Conservation (phyloP, 2,329 filamentous ascomycete genomes). For the Orbilia brochopaga region DNA sequence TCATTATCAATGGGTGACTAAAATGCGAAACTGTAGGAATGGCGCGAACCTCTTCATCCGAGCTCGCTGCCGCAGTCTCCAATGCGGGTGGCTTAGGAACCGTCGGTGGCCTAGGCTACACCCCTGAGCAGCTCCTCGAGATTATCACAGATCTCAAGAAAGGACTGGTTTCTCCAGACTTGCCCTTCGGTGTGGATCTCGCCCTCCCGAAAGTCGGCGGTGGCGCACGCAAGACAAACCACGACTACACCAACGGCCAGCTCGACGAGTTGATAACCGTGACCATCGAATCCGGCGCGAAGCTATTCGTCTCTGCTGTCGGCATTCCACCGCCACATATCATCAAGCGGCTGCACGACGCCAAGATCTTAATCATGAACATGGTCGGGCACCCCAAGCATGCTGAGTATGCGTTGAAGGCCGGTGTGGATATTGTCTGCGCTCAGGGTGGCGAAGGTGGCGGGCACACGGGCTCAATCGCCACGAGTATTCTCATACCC, state of each 20-base stretch:
- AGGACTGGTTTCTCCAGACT: conserved; percentile 68
- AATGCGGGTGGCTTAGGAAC: conserved; percentile 86
- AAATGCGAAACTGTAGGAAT: conserved; percentile 62
- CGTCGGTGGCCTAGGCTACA: conserved; percentile 74
- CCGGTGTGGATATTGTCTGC: conserved; percentile 88
- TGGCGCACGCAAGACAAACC: conserved; percentile 83
- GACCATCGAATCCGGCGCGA: conserved; percentile 80
- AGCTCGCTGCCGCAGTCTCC: conserved; percentile 82
- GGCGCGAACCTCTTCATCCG: conserved; percentile 80
- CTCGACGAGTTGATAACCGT: conserved; percentile 87
- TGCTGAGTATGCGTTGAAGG: conserved; percentile 82
- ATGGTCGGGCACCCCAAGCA: conserved; percentile 96
- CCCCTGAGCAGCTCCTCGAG: conserved; percentile 72
- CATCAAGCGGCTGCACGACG: conserved; percentile 77
- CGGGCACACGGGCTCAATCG: conserved; percentile 72
- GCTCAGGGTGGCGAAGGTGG: conserved; percentile 93
- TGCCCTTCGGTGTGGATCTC: conserved; percentile 90
- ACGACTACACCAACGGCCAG: conserved; percentile 91
- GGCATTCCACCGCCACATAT: conserved; percentile 78
- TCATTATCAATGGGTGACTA: neutral
- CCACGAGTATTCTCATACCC: conserved; percentile 84
- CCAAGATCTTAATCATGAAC: conserved; percentile 88
- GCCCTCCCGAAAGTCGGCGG: conserved; percentile 89
- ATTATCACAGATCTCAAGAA: conserved; percentile 88
- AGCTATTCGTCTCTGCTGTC: conserved; percentile 84